Base-by-base conservation (phyloP, 768 basidiomycete genomes). In the Tylopilus sp. region DNA sequence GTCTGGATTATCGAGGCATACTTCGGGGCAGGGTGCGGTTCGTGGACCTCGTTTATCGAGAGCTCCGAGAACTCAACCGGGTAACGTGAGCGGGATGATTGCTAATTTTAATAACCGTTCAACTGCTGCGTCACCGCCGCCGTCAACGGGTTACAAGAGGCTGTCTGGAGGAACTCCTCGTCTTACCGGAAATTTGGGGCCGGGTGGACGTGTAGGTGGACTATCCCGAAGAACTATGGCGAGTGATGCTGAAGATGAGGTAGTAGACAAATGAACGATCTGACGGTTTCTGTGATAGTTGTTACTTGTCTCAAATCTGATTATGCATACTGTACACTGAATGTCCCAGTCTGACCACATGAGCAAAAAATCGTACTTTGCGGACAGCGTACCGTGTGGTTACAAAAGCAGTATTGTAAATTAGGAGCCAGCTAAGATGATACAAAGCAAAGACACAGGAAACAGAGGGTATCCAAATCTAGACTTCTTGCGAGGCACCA, bases 171-270 rank as follows among this genome's bases (percentile, higher is more conserved):
- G 67, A 6, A 46, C 51, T 1, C 54, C 66, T 6, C 56, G 60
- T 33, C 45, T 66, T 16, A 40, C 55, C 7, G 17, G 42, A 5
- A 52, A 26, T 7, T 57, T 52, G 13, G 56, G 58, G 63, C 80
- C 7, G 78, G 81, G n/a, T 72, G 79, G 31, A 43, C 44, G n/a
- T 56, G 70, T 74, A 28, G 74, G 77, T 33, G 76, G 78, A 28
- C 76, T 85, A 50, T 84, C 87, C 48, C 79, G 87, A 63, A 79
- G 87, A 67, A 89, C 88, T 45, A 86, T 87, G 85, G 87, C 85
- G 37, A 88, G 86, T 63, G 89, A 91, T 63, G 88, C 88, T 31
- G 89, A 92, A 65, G 89, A 90, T 56, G 81, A 86, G 58, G 72
- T 87, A 52, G 74, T 86, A 52, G 70, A 70, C 5, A 70, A 70